Evolutionary conservation across 768 basidiomycete genomes (phyloP), one percentile per base, ranked within the genome.

Genomic region (Tylopilus subfusipes): DNA sequence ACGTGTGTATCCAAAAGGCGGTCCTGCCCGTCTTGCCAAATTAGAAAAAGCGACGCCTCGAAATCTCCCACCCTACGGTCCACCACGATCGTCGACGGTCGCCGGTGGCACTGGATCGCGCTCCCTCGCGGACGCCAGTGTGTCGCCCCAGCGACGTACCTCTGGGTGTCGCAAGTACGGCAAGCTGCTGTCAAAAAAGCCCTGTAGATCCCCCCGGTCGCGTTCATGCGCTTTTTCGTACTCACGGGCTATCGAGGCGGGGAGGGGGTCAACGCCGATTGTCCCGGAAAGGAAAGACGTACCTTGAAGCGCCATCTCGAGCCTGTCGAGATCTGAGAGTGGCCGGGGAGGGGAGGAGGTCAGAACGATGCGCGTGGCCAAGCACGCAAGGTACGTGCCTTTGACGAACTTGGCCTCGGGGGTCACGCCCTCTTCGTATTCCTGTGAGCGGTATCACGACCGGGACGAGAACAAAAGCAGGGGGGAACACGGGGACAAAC

Each of bases 301-400:
- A 82, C 88, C 91, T 79, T 95, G 92, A 1, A 84, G 74, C 1
- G 90, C 90, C 88, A 95, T 88, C 68, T 95, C 92, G 52, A 93
- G 85, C 7, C 88, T 78, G 65, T 95, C 92, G 5, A 94, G 77
- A 66, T 95, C 92, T 93, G 9, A 21, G 7, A 24, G 21, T 2
- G 36, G 30, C 4, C 33, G 33, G 16, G n/a, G 13, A 34, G 33
- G 16, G 33, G 13, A 10, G 4, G 38, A 36, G 19, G 18, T 34
- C 42, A 44, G 22, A 33, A 33, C 13, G 18, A 36, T 10, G 40
- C 3, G 24, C 19, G 29, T 6, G 31, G 39, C 16, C 11, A n/a
- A 19, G 14, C 19, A 6, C 40, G 50, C 42, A 48, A 24, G 14
- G 21, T 16, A 52, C 62, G n/a, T 48, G 80, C 90, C 90, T 79